Percentiles rank a stretch among this genome's conserved stretches.
Evolutionary conservation across 495 filamentous ascomycete genomes (phyloP).

Genomic region (Hyaloscypha bicolor): DNA sequence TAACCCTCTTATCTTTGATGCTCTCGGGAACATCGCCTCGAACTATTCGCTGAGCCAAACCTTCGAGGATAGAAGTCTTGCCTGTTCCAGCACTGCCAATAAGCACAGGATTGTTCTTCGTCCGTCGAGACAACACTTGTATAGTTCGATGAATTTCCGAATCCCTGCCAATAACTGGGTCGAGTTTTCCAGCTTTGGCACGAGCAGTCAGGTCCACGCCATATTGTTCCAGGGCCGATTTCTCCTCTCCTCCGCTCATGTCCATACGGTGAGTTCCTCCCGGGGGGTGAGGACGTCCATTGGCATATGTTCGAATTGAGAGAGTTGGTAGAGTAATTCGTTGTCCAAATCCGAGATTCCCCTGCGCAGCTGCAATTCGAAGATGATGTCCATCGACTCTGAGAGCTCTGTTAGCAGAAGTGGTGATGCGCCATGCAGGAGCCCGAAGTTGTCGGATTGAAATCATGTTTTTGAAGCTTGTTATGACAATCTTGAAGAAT

Average conservation of each 20-base stretch:
- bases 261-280: constrained; percentile 95
- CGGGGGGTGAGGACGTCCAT: constrained; percentile 79
- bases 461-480: constrained; percentile 20
- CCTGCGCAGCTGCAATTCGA: background rate
- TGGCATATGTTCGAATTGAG: constrained; percentile 64
- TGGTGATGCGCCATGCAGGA: constrained; percentile 30
- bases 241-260: constrained; percentile 72
- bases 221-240: constrained; percentile 85
- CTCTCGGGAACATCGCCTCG: constrained; percentile 93
- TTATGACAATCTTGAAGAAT: constrained; percentile 12
- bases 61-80: constrained; percentile 94
- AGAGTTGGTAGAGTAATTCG: constrained; percentile 12
- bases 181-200: constrained; percentile 86
- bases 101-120: constrained; percentile 96
- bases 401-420: constrained; percentile 9
- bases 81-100: constrained; percentile 93
- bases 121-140: constrained; percentile 87
- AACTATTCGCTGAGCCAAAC: constrained; percentile 87
- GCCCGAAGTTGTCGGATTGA: constrained; percentile 18
- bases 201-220: constrained; percentile 87
- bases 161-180: constrained; percentile 94
- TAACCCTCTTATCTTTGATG: constrained; percentile 91
- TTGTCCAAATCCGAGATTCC: constrained; percentile 11
- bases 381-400: constrained; percentile 10
- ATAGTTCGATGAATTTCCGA: constrained; percentile 91